A percentile compares a stretch with the other conserved stretches of the same genome.
phyloP scores from a whole-genome alignment of 495 filamentous ascomycete species.

The Melanomma pulvis-pyrius region DNA sequence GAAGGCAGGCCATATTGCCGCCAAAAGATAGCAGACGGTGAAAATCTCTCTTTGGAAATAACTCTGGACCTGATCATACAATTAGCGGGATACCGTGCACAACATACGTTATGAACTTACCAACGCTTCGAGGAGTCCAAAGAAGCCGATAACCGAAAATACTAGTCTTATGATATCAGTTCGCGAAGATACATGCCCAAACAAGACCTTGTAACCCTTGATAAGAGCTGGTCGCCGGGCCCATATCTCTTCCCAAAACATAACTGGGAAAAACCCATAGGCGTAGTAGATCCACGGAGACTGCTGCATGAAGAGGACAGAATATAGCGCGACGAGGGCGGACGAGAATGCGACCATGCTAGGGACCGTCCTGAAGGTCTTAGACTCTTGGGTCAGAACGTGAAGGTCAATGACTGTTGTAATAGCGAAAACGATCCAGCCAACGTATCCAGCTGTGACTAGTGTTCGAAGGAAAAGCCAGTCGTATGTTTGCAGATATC shows the following conservation, averaged over 20 bases:
- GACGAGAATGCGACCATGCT: constrained; percentile 74
- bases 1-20: constrained; percentile 73
- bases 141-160: constrained; percentile 65
- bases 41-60: constrained; percentile 91
- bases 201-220: constrained; percentile 68
- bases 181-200: constrained; percentile 66
- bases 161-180: constrained; percentile 58
- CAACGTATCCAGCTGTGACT: constrained; percentile 89
- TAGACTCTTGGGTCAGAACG: constrained; percentile 73
- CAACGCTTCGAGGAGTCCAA: constrained; percentile 78
- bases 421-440: constrained; percentile 94
- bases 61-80: constrained; percentile 62
- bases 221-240: constrained; percentile 70
- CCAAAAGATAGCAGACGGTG: constrained; percentile 75
- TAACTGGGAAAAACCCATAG: constrained; percentile 87
- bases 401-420: constrained; percentile 90
- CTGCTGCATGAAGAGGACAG: constrained; percentile 75
- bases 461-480: constrained; percentile 97
- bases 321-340: constrained; percentile 71
- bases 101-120: constrained; percentile 55
- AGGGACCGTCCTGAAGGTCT: constrained; percentile 63
- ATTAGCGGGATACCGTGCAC: constrained; percentile 12
- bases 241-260: constrained; percentile 97
- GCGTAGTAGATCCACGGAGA: constrained; percentile 87
- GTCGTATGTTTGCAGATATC: constrained; percentile 95